These are phyloP conservation scores for Inga oerstediana DNA, from an alignment of 306 rosid species.

Conservation along the genomic window DNA sequence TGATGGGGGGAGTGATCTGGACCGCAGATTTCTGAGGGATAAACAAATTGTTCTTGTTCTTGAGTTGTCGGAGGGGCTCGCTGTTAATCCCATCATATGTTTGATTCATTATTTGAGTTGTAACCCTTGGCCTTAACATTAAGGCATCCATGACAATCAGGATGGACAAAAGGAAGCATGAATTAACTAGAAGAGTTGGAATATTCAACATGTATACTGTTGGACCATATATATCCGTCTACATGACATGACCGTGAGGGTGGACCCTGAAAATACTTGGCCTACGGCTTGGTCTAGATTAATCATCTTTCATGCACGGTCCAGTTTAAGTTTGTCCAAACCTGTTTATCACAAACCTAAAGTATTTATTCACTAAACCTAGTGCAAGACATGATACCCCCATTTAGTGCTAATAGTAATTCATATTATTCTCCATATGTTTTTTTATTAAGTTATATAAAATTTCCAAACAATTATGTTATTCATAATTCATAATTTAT, in stretches of 20 bases:
- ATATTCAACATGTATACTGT: neutral
- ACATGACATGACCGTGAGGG: neutral
- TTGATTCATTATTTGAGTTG: neutral
- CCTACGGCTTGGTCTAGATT: no score
- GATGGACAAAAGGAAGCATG: neutral
- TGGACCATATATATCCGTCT: neutral
- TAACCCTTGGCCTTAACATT: neutral
- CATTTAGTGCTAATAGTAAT: neutral
- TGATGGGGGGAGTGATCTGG: constrained; percentile 33
- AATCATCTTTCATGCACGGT: no score
- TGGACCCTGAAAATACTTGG: no score
- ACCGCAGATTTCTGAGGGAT: constrained; percentile 24
- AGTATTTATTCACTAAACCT: neutral
- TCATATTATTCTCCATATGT: neutral
- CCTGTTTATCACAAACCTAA: no score
- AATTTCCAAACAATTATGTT: neutral
- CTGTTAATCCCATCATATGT: neutral
- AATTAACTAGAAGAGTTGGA: neutral
- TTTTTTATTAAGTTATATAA: neutral
- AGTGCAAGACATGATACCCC: neutral
- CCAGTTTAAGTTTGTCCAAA: no score
- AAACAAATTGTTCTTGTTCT: neutral
- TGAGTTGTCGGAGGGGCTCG: neutral
- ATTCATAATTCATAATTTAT: neutral
- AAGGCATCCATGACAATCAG: neutral